Base-by-base conservation (phyloP, 306 rosid species). In the Dryas octopetala region DNA sequence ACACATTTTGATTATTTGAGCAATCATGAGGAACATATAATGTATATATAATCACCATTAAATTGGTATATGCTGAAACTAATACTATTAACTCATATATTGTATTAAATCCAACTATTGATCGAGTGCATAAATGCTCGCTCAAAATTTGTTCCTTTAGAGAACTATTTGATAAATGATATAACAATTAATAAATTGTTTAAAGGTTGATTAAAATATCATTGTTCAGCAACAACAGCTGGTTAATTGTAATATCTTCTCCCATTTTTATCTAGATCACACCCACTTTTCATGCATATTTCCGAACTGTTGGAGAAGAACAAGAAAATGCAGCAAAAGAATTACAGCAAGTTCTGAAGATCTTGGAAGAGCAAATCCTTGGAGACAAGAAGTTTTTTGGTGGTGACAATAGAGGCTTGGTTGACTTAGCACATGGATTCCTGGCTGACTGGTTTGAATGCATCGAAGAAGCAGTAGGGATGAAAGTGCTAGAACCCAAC, bases 311-410 rank as follows among this genome's bases (percentile, higher is more conserved):
- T 0, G 84, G 81, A 0, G 84, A 83, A 46, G 82, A 83, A 1
- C 70, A 38, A 17, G 67, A 73, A 43, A 83, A 72, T 57, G 62
- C 70, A 0, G 55, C 7, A 16, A 12, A 38, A 17, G 76, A 77
- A 9, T 41, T 57, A 15, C 9, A 16, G 38, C 76, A 83, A 52
- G n/a, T n/a, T 53, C 45, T 83, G 26, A 77, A 26, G 57, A 68
- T 16, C 5, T 5, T 83, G 19, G 87, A 83, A 55, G 75, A 73
- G 48, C 44, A 62, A 10, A 76, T 79, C 7, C 58, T 83, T 10
- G 78, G 66, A 4, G 65, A 62, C 28, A 66, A 74, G 17, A 71
- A 80, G 38, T 83, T 72, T 32, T 75, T 79, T 59, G 87, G 87
- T n/a, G 84, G 84, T 10, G 82, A 83, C 28, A 47, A 51, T 38